These are phyloP conservation scores for Diddensiella transvaalensis DNA, from an alignment of 805 yeast species.

Conservation along the genomic window DNA sequence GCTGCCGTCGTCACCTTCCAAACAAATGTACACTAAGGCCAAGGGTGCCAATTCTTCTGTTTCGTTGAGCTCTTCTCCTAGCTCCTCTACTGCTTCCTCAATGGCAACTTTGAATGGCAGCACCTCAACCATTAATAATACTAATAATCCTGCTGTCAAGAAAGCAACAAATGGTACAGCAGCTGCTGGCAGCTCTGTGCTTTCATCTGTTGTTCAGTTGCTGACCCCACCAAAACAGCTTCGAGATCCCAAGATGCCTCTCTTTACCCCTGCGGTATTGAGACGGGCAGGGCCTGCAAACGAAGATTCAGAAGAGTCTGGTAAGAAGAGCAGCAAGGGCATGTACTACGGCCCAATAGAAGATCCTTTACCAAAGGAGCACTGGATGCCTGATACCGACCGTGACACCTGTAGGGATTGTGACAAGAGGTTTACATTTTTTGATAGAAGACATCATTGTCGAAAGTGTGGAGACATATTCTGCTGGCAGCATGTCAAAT, in stretches of 20 bases:
- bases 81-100: neutral
- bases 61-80: slow-evolving; percentile 15
- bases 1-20: slow-evolving; percentile 17
- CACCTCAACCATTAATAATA: slow-evolving; percentile 1
- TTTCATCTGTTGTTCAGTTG: neutral
- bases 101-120: slow-evolving; percentile 1
- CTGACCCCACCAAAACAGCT: slow-evolving; percentile 55
- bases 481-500: slow-evolving; percentile 64
- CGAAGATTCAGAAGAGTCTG: too few relatives aligned
- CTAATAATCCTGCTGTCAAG: neutral
- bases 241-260: slow-evolving; percentile 76
- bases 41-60: slow-evolving; percentile 6
- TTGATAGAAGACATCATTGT: slow-evolving; percentile 80
- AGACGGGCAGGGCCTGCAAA: slow-evolving; percentile 40
- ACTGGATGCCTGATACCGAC: slow-evolving; percentile 60
- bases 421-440: slow-evolving; percentile 63
- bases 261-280: slow-evolving; percentile 87
- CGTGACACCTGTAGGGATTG: slow-evolving; percentile 68
- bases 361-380: slow-evolving; percentile 31
- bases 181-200: neutral
- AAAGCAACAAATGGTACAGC: neutral
- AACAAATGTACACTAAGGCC: slow-evolving; percentile 9
- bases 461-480: slow-evolving; percentile 80
- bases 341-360: neutral
- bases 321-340: neutral